Evolutionary conservation across 2,329 filamentous ascomycete genomes (phyloP).

Genomic region (Cladosporium colombiae): DNA sequence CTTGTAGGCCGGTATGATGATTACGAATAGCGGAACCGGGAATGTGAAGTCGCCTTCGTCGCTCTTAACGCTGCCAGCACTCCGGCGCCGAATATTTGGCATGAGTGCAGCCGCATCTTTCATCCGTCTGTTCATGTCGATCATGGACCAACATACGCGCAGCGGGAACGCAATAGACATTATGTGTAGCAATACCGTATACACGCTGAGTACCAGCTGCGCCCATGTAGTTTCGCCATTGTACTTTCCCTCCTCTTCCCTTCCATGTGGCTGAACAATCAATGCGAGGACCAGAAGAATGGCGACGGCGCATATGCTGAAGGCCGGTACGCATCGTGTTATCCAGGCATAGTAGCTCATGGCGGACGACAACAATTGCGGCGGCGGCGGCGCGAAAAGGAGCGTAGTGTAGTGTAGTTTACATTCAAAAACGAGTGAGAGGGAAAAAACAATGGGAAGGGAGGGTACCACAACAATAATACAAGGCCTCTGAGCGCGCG

Average conservation of each 20-base stretch:
- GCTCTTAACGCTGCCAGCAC: conserved; percentile 25
- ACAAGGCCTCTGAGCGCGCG: not conserved
- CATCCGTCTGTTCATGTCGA: conserved; percentile 52
- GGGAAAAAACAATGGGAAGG: conserved; percentile 12
- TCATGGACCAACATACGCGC: conserved; percentile 62
- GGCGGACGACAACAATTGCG: conserved; percentile 2
- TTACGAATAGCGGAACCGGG: conserved; percentile 56
- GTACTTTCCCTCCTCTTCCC: conserved; percentile 26
- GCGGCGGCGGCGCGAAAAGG: conserved; percentile 12
- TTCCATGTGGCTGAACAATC: conserved; percentile 31
- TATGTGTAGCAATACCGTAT: conserved; percentile 65
- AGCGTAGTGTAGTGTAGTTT: not conserved
- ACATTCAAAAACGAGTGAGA: conserved; percentile 17
- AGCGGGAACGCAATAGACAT: conserved; percentile 65
- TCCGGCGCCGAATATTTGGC: conserved; percentile 25
- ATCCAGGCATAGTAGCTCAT: conserved; percentile 28
- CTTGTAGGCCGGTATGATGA: conserved; percentile 73
- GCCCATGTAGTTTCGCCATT: conserved; percentile 32
- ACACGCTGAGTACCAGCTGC: conserved; percentile 45
- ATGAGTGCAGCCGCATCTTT: conserved; percentile 28
- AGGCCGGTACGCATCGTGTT: conserved; percentile 34
- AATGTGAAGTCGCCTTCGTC: conserved; percentile 28
- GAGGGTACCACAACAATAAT: conserved; percentile 18
- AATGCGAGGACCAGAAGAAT: conserved; percentile 33
- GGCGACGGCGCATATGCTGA: conserved; percentile 29